Base-by-base conservation (phyloP, 1,139 yeast species). In the Kodamaea arcana region DNA sequence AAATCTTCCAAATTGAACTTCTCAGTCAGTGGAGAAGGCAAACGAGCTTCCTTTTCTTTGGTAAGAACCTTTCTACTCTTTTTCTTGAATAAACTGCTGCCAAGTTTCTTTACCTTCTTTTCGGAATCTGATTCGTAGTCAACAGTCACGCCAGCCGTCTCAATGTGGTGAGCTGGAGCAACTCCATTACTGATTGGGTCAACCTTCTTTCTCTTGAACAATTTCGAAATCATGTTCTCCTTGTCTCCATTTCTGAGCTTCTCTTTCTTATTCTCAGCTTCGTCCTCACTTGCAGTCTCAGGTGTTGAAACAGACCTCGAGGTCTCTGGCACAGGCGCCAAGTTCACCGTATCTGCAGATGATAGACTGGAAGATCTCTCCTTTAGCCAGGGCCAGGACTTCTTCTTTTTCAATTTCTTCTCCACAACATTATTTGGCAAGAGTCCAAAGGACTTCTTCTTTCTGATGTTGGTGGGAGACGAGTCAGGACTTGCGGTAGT, bases 181-280 rank as follows among this genome's bases (percentile, higher is more conserved):
- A 26, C 24, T 5, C 36, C 28, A 36, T 60, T 52, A 13, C 15
- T 9, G 4, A 17, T 15, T 13, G 15, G 28, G 6, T 25, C 28
- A 6, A 25, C 17, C 28, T 25, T 54, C 42, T 66, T 69, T 51
- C 68, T 64, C 49, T 66, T 69, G 58, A 71, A 71, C 20, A 71
- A 57, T 43, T 68, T 69, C 17, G 67, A 49, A 14, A 71, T 65
- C 36, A 69, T 66, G 40, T 65, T 70, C 39, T 68, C 74, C 44
- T 65, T 65, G 3, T 63, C 51, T 27, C 40, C 45, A 16, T 31
- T 27, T 12, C 23, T 11, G 7, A 17, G 14, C 13, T 27, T 27
- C 22, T 27, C 30, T 20, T 17, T 18, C 30, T 18, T 27, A 10
- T 11, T 14, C 4, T 27, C 30, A 8, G 16, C 11, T 12, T 27